Conservation (phyloP, 495 filamentous ascomycete species). For the Usnea hakonensis region DNA sequence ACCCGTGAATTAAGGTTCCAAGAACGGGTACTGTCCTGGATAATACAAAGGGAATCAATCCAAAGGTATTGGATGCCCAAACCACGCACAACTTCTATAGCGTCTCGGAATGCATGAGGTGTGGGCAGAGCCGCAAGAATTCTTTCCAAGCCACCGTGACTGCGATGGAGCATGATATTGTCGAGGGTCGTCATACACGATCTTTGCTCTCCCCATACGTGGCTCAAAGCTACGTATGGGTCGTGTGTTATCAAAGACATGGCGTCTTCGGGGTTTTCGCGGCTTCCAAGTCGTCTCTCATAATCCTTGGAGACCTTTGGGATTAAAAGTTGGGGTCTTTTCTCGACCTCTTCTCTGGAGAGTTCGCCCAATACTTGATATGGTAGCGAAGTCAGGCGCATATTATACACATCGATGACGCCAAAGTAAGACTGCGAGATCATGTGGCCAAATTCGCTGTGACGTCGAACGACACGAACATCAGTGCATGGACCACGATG, state of each 20-base stretch:
- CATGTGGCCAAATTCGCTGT: background rate
- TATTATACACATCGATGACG: conserved; percentile 4
- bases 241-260: conserved; percentile 2
- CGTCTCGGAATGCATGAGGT: conserved; percentile 7
- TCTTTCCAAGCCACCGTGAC: conserved; percentile 4
- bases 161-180: conserved; percentile 7
- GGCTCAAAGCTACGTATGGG: conserved; percentile 8
- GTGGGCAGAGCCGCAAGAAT: conserved; percentile 1
- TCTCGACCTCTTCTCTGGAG: no score
- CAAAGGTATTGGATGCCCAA: conserved; percentile 14
- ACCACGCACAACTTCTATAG: conserved; percentile 2
- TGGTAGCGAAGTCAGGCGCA: conserved; percentile 6
- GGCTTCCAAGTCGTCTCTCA: background rate
- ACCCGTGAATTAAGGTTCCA: conserved; percentile 6
- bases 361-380: no score
- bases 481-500: conserved; percentile 6
- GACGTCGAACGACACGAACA: background rate
- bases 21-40: conserved; percentile 12
- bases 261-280: background rate
- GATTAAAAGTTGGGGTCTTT: no score
- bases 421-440: conserved; percentile 10
- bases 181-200: conserved; percentile 4
- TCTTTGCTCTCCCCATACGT: conserved; percentile 2
- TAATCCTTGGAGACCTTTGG: background rate
- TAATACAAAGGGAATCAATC: no score